phyloP scores from a whole-genome alignment of 768 basidiomycete species.

The Punctularia strigosozonata region DNA sequence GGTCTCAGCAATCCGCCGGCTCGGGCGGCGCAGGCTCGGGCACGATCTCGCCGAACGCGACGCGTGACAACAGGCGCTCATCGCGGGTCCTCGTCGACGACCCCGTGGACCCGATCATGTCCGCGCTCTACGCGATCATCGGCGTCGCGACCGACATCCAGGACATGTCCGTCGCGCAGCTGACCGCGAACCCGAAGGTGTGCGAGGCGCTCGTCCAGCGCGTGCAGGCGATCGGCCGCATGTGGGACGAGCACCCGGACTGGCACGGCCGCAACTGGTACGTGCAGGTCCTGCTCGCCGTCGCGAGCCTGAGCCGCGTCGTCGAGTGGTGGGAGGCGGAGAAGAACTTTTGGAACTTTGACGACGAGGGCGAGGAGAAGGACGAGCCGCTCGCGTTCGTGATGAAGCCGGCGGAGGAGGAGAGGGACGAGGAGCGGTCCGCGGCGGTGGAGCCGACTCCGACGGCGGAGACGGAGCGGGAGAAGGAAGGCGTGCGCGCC shows the following conservation, averaged over 20 bases:
- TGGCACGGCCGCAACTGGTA: constrained; percentile 99
- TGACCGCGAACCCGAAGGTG: constrained; percentile 75
- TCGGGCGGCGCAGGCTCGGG: too few species aligned
- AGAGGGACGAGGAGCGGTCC: constrained; percentile 31
- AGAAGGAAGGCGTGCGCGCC: too few species aligned
- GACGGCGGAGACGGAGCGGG: constrained; percentile 23
- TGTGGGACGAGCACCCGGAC: constrained; percentile 96
- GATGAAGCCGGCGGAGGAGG: constrained; percentile 75
- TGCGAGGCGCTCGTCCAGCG: constrained; percentile 84
- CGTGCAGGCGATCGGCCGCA: constrained; percentile 83
- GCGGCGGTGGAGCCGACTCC: constrained; percentile 27
- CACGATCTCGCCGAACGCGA: too few species aligned
- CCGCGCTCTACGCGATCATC: constrained; percentile 84
- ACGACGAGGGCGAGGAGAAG: constrained; percentile 81
- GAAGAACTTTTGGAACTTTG: constrained; percentile 99
- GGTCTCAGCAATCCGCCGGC: too few species aligned
- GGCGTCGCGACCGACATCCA: constrained; percentile 86
- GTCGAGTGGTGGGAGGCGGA: constrained; percentile 99
- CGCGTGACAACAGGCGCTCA: constrained; percentile 54
- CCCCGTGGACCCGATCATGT: constrained; percentile 83
- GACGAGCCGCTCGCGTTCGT: constrained; percentile 91
- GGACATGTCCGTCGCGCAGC: constrained; percentile 79
- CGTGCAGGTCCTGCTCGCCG: constrained; percentile 89
- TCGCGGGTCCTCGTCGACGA: constrained; percentile 79
- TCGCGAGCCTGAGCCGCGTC: constrained; percentile 91